Evolutionary conservation across 192 early-diverging fungal genomes (phyloP), one percentile per base, ranked within the genome.

Genomic region (Mortierella claussenii): DNA sequence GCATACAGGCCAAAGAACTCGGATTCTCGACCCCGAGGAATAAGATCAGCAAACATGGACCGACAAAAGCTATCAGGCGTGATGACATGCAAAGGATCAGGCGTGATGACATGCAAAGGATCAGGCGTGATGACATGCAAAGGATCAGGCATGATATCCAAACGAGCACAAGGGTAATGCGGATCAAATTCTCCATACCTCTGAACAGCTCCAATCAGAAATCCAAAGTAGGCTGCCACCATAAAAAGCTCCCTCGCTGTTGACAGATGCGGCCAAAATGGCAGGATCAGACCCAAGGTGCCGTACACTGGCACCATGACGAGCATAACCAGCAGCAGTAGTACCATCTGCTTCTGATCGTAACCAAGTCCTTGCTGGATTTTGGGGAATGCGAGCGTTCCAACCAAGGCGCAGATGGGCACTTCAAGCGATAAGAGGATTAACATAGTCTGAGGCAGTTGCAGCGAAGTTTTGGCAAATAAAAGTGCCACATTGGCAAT

Each of bases 1-100:
- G 82, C 87, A 75, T 87, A 91, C 24, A 91, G 62, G 4, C 81
- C 82, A 63, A 89, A 91, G 68, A 91, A 89, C 69, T 90, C 85
- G 5, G 86, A 75, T 65, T 91, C 90, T 24, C 70, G 57, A 6
- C 90, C 90, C 18, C 68, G 78, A 1, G 90, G 90, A 0, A 88
- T 48, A 27, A 91, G 70, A 45, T 87, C 85, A 12, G 82, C 75
- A 68, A 85, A 90, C 64, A 90, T 56, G 20, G 81, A 84, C 26
- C 90, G 79, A 58, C 84, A 87, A 48, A 80, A 81, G 27, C 73
- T 76, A 40, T 44, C 13, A 66, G n/a, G n/a, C n/a, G n/a, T n/a
- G n/a, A n/a, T n/a, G n/a, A n/a, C n/a, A n/a, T n/a, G n/a, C n/a
- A n/a, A n/a, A n/a, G n/a, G n/a, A n/a, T n/a, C n/a, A n/a, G n/a